A percentile compares a stretch with the other conserved stretches of the same genome.
These are phyloP conservation scores for Microcera coccophila DNA, from an alignment of 2,329 filamentous ascomycete genomes.

Conservation along the genomic window DNA sequence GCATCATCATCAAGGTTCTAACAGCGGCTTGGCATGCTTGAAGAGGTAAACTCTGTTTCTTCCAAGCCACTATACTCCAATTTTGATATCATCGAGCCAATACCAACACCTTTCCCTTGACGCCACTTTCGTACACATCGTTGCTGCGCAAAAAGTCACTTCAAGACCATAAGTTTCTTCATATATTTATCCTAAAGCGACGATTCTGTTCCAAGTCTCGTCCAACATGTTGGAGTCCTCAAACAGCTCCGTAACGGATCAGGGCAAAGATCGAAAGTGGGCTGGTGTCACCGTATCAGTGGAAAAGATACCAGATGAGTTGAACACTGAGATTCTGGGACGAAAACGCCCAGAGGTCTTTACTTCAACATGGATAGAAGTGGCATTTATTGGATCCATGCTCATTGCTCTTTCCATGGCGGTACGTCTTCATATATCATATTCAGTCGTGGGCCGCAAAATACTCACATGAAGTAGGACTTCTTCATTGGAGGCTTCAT, in stretches of 20 bases:
- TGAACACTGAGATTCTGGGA: constrained; percentile 53
- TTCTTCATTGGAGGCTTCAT: constrained; percentile 72
- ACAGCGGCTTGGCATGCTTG: constrained; percentile 1
- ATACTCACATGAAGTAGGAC: constrained; percentile 42
- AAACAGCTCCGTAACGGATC: background rate
- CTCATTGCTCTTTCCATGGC: constrained; percentile 57
- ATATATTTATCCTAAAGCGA: background rate
- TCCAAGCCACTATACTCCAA: background rate
- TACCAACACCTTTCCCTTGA: constrained; percentile 1
- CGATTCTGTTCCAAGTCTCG: background rate
- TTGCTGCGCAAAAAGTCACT: background rate
- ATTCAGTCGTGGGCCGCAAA: background rate
- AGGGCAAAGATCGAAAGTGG: background rate
- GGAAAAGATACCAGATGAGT: constrained; percentile 15
- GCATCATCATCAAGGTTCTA: background rate
- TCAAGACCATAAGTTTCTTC: background rate
- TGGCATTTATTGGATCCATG: constrained; percentile 57
- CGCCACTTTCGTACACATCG: background rate
- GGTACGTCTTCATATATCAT: constrained; percentile 32
- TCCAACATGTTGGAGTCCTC: background rate
- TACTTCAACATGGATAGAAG: constrained; percentile 47
- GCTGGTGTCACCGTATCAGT: background rate
- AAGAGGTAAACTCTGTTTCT: no score
- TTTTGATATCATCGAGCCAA: constrained; percentile 1
- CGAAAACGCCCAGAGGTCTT: constrained; percentile 56